These are phyloP conservation scores for Canavalia ensiformis DNA, from an alignment of 306 rosid species.

Conservation along the genomic window DNA sequence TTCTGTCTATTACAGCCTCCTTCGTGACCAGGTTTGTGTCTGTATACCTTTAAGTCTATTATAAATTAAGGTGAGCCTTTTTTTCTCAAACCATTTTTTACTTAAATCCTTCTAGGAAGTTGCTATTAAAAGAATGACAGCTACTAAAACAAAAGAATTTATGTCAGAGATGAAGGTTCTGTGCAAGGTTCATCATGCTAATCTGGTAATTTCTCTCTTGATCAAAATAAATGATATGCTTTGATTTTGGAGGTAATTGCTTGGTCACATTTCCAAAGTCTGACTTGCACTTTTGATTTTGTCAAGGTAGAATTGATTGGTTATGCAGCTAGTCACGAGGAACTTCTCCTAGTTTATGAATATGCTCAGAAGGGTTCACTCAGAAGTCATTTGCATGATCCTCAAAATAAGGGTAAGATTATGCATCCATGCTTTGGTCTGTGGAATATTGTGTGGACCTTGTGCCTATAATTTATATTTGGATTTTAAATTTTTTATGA, in stretches of 20 bases:
- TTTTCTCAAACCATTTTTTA: slow-evolving; percentile 35
- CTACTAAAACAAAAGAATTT: slow-evolving; percentile 92
- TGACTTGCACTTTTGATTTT: slow-evolving; percentile 60
- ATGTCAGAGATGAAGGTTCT: slow-evolving; percentile 91
- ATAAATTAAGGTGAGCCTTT: slow-evolving; percentile 11
- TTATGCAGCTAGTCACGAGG: slow-evolving; percentile 87
- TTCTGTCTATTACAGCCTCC: slow-evolving; percentile 84
- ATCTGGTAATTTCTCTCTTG: slow-evolving; percentile 73
- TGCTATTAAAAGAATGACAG: slow-evolving; percentile 96
- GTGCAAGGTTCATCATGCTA: slow-evolving; percentile 96
- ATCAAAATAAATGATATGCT: slow-evolving; percentile 17
- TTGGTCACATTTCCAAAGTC: slow-evolving; percentile 43
- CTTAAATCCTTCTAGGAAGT: slow-evolving; percentile 77
- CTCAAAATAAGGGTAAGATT: slow-evolving; percentile 86
- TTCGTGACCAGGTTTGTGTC: slow-evolving; percentile 81
- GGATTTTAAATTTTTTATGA: slow-evolving; percentile 26
- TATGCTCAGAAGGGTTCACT: slow-evolving; percentile 97
- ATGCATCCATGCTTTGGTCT: slow-evolving; percentile 27
- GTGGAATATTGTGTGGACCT: slow-evolving; percentile 22
- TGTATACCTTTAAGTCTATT: slow-evolving; percentile 33
- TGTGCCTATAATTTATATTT: slow-evolving; percentile 23
- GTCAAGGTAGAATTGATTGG: slow-evolving; percentile 99
- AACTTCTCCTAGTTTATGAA: slow-evolving; percentile 89
- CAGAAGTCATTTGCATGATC: slow-evolving; percentile 91
- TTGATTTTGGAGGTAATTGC: slow-evolving; percentile 51